These are phyloP conservation scores for Plasmodium falciparum DNA, from an alignment of 169 alveolate species.

Conservation along the genomic window DNA sequence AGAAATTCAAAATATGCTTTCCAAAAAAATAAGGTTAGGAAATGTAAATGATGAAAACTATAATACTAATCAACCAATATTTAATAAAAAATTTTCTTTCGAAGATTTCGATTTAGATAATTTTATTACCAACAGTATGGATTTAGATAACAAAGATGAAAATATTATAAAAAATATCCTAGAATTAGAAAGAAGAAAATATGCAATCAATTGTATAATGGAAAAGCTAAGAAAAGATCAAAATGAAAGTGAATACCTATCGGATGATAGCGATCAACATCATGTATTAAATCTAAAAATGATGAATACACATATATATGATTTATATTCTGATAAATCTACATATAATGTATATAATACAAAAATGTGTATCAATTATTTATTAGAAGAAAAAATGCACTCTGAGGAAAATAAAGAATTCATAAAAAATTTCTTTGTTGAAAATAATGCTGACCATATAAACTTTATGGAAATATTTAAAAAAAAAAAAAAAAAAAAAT, in stretches of 20 bases:
- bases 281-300: not conserved
- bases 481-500: constrained; percentile 26
- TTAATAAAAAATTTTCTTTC: constrained; percentile 32
- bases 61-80: constrained; percentile 8
- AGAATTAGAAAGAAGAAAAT: constrained; percentile 72
- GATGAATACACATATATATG: constrained; percentile 40
- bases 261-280: constrained; percentile 2
- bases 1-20: constrained; percentile 56
- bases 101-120: constrained; percentile 25
- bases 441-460: constrained; percentile 18
- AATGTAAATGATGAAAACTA: constrained; percentile 9
- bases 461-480: constrained; percentile 53
- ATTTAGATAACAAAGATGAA: constrained; percentile 51
- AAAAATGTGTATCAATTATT: constrained; percentile 64
- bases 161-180: constrained; percentile 42
- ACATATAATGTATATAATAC: constrained; percentile 50
- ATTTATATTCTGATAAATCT: constrained; percentile 49
- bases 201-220: constrained; percentile 63
- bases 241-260: constrained; percentile 4
- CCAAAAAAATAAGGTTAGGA: constrained; percentile 34
- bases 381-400: constrained; percentile 58
- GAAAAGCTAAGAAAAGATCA: constrained; percentile 42
- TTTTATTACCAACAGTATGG: constrained; percentile 22
- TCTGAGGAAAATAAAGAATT: constrained; percentile 62
- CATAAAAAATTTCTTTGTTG: constrained; percentile 52